These are phyloP conservation scores for Centella asiatica DNA, from an alignment of 129 eudicot genomes.

Conservation along the genomic window DNA sequence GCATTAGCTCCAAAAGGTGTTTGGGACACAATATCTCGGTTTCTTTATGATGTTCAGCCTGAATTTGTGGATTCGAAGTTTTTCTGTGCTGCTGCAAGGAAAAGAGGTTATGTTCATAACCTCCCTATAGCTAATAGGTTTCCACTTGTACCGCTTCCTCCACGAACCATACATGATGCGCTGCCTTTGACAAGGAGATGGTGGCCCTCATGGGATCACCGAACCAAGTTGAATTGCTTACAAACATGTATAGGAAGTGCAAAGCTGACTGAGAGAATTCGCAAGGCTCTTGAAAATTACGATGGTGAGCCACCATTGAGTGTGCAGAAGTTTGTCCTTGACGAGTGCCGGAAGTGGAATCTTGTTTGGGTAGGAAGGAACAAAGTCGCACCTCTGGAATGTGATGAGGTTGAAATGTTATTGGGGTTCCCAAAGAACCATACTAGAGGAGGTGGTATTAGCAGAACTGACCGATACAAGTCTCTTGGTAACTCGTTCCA, in stretches of 20 bases:
- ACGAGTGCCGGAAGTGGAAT: constrained; percentile 85
- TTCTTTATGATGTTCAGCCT: constrained; percentile 62
- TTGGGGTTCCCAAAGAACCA: constrained; percentile 89
- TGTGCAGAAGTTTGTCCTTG: constrained; percentile 55
- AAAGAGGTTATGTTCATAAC: constrained; percentile 84
- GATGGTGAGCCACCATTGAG: constrained; percentile 52
- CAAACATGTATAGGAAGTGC: constrained; percentile 82
- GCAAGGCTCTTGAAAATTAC: constrained; percentile 59
- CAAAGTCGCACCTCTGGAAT: constrained; percentile 83
- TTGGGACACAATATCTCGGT: constrained; percentile 79
- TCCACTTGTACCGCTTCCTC: constrained; percentile 77
- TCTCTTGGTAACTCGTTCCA: constrained; percentile 93
- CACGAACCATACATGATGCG: constrained; percentile 63
- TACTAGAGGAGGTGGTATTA: constrained; percentile 89
- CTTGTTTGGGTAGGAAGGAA: constrained; percentile 92
- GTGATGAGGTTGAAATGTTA: constrained; percentile 78
- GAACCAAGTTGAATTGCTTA: constrained; percentile 70
- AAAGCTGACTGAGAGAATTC: constrained; percentile 51
- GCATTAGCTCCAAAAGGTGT: constrained; percentile 95
- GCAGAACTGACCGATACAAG: constrained; percentile 78
- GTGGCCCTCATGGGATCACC: constrained; percentile 91
- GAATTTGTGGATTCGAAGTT: constrained; percentile 87
- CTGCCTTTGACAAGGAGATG: constrained; percentile 69
- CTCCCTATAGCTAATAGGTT: constrained; percentile 65
- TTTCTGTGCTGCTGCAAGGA: constrained; percentile 71